Base-by-base conservation (phyloP, 441 rosid genomes). In the Macaranga tanarius region DNA sequence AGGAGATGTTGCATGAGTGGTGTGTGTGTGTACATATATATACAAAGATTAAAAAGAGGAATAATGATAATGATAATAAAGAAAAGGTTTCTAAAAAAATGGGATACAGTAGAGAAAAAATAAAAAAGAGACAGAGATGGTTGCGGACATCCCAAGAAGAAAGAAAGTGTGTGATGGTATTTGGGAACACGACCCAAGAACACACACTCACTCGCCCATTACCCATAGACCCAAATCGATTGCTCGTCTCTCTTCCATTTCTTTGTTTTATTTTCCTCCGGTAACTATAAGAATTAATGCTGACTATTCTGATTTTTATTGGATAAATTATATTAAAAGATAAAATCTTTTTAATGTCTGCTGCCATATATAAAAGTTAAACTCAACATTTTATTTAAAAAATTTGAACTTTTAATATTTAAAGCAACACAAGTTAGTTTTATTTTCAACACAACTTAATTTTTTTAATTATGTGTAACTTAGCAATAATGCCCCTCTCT, bases 81-180 rank as follows among this genome's bases (percentile, higher is more conserved):
- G 31, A 79, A 80, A 75, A 71, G 76, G 61, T 38, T 5, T 10
- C 19, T 38, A 8, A 50, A 73, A 73, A 55, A 50, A 73, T 4
- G 42, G 63, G 54, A 38, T 34, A 38, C n/a, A 57, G 55, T 44
- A 7, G 57, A 73, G 67, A 70, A 70, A 54, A 55, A 71, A 69
- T 72, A 58, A 70, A 67, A 50, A 63, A 69, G 59, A 79, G 62
- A 67, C 62, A 70, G 62, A 75, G 45, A 69, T 68, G 69, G 84
- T 77, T 79, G 85, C 84, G 86, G 89, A 86, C 87, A 85, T 89
- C 92, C 88, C 87, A 76, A 84, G 85, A 79, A 65, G 80, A 66
- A 74, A 55, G 66, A 25, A 55, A 22, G 52, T 19, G 40, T 58
- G 71, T 20, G 71, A 57, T 23, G 63, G 67, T 68, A 75, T 77